Evolutionary conservation across 805 yeast genomes (phyloP), one percentile per base, ranked within the genome.

Genomic region (Saccharomyces paradoxus): DNA sequence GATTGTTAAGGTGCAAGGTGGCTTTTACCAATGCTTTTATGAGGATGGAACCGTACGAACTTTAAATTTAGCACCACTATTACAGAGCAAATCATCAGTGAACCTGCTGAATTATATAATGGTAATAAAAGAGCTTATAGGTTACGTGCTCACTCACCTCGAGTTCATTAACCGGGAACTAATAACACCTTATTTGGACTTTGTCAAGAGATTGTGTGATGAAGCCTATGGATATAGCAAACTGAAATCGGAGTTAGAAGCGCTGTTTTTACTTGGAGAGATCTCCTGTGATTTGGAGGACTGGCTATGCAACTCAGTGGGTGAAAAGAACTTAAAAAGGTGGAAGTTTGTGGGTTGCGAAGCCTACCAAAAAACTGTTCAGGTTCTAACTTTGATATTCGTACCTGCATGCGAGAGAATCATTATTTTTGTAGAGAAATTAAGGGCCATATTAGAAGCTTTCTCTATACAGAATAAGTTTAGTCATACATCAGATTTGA

Each of bases 271-370:
- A 63, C 80, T 87, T 0, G 86, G 86, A 1, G 71, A 79, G 51
- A 72, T 83, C 55, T 75, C 81, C 1, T 74, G 71, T 13, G 67
- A 74, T 0, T 70, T 81, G 1, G 77, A 75, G 55, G 82, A 81
- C 54, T 86, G 83, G 82, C 71, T 87, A 63, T 75, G 80, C 24
- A 83, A 84, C 59, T 81, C 82, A 50, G 71, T 86, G 32, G 90
- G 88, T 0, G 89, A 84, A 57, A 72, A 86, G 57, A 87, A 87
- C 29, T 65, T 80, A 21, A 80, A 78, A 57, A 74, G 80, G 58
- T 79, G 89, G 79, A 69, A 71, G 2, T 77, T 75, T 52, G 51
- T 77, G 17, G 84, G 86, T 0, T 76, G 74, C 37, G 67, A 74
- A 1, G 72, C 78, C 13, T 84, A 79, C 61, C 85, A 83, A 47